Evolutionary conservation across 2,329 filamentous ascomycete genomes (phyloP), one percentile per base, ranked within the genome.

Genomic region (Colletotrichum falcatum): DNA sequence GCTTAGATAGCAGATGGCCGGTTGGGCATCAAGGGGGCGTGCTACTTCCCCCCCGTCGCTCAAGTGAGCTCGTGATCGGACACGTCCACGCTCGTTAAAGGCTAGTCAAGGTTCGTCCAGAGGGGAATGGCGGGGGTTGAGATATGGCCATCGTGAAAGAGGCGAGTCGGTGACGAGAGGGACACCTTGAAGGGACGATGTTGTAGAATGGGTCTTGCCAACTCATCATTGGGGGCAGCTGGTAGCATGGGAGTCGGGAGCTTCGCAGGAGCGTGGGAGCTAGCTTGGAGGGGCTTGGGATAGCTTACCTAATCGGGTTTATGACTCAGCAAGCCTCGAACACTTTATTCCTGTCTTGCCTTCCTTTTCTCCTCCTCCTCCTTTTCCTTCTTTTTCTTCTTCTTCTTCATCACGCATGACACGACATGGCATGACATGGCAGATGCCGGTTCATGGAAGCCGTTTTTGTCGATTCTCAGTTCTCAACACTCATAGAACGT

Each of bases 11-110:
- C n/a, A 23, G 44, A 46, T 46, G 44, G 44, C 44, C 39, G 46
- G 66, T 71, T 70, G 65, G 69, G 69, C 69, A 71, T 61, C 69
- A 71, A 71, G 59, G 39, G 51, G 46, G 35, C 5, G 39, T 26
- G 33, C 37, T 53, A 44, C 54, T 33, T 33, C 66, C 42, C 44
- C 42, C 44, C 20, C 5, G 37, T 46, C 53, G 37, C 42, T 28
- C 20, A 5, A 53, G 26, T 37, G 53, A 66, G 48, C 39, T 44
- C 44, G 49, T 44, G 58, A 71, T 65, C 65, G 33, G 48, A 55
- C 65, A 56, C 59, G 65, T 69, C 7, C 33, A 39, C 33, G 39
- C 54, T 30, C n/a, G 12, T 54, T 14, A 53, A 48, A 49, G 42
- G 46, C 39, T 54, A 44, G 44, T 49, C 26, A 35, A 64, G 44